These are phyloP conservation scores for Copromyces sp. DNA, from an alignment of 495 filamentous ascomycete species.

Conservation along the genomic window DNA sequence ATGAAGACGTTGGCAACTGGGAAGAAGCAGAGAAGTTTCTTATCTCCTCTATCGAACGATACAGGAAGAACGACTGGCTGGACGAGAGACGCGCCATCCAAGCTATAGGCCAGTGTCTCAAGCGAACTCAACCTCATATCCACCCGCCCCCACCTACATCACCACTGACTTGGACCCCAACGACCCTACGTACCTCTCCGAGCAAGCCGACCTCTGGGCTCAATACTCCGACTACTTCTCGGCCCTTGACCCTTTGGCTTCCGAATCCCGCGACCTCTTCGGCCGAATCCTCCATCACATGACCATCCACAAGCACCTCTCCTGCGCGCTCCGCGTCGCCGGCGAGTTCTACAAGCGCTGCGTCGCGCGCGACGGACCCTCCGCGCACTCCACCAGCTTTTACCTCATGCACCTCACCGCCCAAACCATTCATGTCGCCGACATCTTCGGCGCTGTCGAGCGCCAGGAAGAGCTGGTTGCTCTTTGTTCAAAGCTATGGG, in stretches of 20 bases:
- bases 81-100: background rate
- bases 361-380: background rate
- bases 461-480: background rate
- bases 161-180: background rate
- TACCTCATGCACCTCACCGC: too few relatives aligned
- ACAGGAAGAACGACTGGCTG: background rate
- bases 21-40: background rate
- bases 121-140: too few relatives aligned
- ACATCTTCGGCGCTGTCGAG: background rate
- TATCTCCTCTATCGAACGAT: background rate
- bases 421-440: background rate
- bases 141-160: background rate
- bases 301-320: background rate
- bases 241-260: too few relatives aligned
- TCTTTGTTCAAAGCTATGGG: background rate
- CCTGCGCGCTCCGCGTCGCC: background rate
- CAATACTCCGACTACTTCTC: background rate
- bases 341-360: background rate
- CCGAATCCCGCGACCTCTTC: background rate
- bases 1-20: background rate
- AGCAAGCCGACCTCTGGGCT: background rate
- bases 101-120: background rate
- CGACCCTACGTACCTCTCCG: background rate
- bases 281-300: background rate
- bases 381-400: too few relatives aligned